Evolutionary conservation across 2,329 filamentous ascomycete genomes (phyloP).

Genomic region (Chaetoscypha palmicola): DNA sequence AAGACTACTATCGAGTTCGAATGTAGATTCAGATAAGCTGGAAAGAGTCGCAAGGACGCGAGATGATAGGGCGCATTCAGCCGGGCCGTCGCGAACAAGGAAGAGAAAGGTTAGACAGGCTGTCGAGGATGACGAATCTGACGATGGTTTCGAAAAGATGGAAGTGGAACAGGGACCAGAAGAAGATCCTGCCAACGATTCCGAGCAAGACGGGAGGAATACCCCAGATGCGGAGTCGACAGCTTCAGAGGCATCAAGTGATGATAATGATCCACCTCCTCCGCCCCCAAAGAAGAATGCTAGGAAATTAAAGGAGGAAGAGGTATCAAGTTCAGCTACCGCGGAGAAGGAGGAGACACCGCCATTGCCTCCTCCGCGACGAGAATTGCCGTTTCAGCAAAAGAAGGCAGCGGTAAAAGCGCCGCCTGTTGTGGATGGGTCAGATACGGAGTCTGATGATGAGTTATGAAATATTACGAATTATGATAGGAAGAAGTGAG

Average conservation of each 20-base stretch:
- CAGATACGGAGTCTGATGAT: constrained; percentile 29
- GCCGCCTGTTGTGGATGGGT: constrained; percentile 15
- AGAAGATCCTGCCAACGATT: constrained; percentile 8
- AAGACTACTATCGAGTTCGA: constrained; percentile 41
- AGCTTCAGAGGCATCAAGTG: constrained; percentile 19
- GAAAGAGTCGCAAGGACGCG: constrained; percentile 11
- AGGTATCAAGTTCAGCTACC: constrained; percentile 5
- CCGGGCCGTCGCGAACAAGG: constrained; percentile 34
- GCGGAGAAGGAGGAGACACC: constrained; percentile 3
- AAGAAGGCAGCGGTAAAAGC: constrained; percentile 12
- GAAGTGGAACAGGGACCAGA: constrained; percentile 41
- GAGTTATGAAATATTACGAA: constrained; percentile 17
- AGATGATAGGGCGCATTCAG: constrained; percentile 9
- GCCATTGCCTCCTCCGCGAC: neutral
- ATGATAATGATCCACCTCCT: constrained; percentile 7
- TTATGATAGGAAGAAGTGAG: neutral
- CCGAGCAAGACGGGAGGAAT: constrained; percentile 17
- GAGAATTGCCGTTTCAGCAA: constrained; percentile 17
- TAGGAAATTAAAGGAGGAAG: constrained; percentile 3
- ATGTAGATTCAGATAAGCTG: constrained; percentile 22
- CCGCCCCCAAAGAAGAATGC: constrained; percentile 8
- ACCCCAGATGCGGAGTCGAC: constrained; percentile 22
- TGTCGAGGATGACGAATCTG: constrained; percentile 33
- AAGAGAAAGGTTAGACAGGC: constrained; percentile 43
- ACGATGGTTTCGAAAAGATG: constrained; percentile 45